Evolutionary conservation across 75 land plant genomes (phyloP).

Genomic region (Cunninghamia lanceolata): DNA sequence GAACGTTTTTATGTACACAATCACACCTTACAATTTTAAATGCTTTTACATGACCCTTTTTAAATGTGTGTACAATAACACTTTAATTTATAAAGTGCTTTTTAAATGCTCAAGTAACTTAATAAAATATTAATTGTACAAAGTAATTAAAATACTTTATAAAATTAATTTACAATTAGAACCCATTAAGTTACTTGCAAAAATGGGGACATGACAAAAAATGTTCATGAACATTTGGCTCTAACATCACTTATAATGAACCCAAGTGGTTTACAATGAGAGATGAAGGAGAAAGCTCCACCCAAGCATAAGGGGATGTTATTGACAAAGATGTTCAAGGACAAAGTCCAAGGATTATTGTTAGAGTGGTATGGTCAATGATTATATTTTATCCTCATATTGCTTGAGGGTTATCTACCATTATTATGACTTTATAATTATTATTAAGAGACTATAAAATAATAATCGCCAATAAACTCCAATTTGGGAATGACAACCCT

Average conservation of each 20-base stretch:
- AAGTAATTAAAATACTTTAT: no score
- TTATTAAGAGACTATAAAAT: background rate
- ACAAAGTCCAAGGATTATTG: background rate
- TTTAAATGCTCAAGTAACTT: no score
- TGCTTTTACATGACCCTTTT: no score
- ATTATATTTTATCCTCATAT: background rate
- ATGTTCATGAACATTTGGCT: background rate
- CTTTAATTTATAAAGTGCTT: no score
- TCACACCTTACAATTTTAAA: no score
- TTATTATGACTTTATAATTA: background rate
- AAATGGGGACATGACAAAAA: no score
- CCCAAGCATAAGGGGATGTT: background rate
- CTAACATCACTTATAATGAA: background rate
- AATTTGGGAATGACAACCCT: background rate
- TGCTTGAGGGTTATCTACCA: background rate
- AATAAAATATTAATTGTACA: no score
- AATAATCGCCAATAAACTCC: background rate
- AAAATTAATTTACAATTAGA: no score
- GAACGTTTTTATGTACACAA: no score
- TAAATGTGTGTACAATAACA: no score
- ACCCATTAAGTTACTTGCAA: no score
- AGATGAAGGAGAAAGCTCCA: background rate
- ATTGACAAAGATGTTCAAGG: background rate
- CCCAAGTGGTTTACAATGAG: background rate
- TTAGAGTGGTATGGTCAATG: background rate